Percentiles rank a stretch among this genome's conserved stretches.
These are phyloP conservation scores for Neonothopanus nambi DNA, from an alignment of 1,284 basidiomycete species.

Conservation along the genomic window DNA sequence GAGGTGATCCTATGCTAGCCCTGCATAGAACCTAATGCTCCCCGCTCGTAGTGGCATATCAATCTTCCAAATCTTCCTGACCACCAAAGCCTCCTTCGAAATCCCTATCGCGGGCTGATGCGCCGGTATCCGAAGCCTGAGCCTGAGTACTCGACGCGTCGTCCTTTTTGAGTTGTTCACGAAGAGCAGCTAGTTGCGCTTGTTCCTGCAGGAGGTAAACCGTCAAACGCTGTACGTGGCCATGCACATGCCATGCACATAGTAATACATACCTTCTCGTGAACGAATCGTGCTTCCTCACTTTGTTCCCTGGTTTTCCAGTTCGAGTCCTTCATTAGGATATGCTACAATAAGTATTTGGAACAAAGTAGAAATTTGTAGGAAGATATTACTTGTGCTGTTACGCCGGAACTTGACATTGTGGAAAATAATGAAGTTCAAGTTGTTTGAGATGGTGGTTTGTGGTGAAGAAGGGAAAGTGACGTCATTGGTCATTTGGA, in stretches of 20 bases:
- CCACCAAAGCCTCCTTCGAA: constrained; percentile 58
- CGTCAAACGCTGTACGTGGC: not conserved
- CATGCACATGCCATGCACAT: constrained; percentile 18
- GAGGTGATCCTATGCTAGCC: not conserved
- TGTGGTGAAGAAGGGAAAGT: not conserved
- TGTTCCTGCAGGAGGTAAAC: constrained; percentile 38
- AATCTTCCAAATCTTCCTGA: constrained; percentile 55
- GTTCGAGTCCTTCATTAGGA: constrained; percentile 29
- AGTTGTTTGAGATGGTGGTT: too few species aligned
- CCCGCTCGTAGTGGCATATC: constrained; percentile 56
- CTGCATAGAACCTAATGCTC: constrained; percentile 38
- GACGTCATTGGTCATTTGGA: constrained; percentile 2
- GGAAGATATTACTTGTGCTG: constrained; percentile 25
- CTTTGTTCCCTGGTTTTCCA: constrained; percentile 45
- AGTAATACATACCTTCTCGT: constrained; percentile 34
- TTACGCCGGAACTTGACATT: constrained; percentile 23
- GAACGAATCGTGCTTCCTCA: constrained; percentile 42
- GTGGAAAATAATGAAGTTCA: not conserved
- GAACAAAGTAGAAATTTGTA: not conserved
- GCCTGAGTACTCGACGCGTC: constrained; percentile 20
- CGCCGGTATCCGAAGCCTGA: not conserved
- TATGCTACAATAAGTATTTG: not conserved
- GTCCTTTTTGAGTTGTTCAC: constrained; percentile 31
- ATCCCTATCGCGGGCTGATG: constrained; percentile 30
- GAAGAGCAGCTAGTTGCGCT: constrained; percentile 45